Percentiles rank a stretch among this genome's conserved stretches.
Evolutionary conservation across 371 early-diverging fungal genomes (phyloP).

Genomic region (Mortierella sp.): DNA sequence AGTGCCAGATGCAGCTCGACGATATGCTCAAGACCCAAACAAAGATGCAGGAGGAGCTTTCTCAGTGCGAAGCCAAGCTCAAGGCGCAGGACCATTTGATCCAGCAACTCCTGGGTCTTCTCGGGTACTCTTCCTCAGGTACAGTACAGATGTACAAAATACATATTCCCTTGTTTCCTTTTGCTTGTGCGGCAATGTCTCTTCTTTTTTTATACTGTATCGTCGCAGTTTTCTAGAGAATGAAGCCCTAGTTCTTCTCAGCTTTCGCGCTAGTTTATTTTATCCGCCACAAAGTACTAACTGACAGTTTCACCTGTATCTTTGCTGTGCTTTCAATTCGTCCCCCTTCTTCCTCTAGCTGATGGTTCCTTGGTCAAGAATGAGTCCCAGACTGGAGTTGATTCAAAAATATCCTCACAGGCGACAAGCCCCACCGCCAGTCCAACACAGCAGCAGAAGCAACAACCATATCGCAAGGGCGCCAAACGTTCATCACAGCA

Average conservation of each 20-base stretch:
- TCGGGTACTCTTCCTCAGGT: conserved; percentile 45
- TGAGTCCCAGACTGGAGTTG: not conserved
- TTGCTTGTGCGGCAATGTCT: conserved; percentile 10
- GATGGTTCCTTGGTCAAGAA: conserved; percentile 25
- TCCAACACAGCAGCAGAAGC: conserved; percentile 22
- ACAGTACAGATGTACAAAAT: not conserved
- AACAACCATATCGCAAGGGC: conserved; percentile 17
- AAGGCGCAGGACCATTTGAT: conserved; percentile 37
- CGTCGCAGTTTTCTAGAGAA: not conserved
- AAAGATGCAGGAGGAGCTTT: conserved; percentile 43
- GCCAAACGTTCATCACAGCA: conserved; percentile 12
- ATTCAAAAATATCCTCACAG: conserved; percentile 10
- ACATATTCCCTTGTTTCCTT: not conserved
- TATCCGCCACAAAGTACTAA: conserved; percentile 15
- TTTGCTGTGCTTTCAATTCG: not conserved
- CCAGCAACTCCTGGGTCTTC: conserved; percentile 33
- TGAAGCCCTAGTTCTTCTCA: not conserved
- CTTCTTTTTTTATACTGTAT: not conserved
- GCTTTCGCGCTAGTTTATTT: conserved; percentile 4
- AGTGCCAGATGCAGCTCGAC: conserved; percentile 44
- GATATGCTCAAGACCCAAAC: conserved; percentile 33
- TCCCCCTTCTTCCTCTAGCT: conserved; percentile 4
- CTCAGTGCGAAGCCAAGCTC: conserved; percentile 31
- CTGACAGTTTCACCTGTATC: not conserved
- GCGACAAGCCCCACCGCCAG: conserved; percentile 19